These are phyloP conservation scores for Cetradonia linearis DNA, from an alignment of 495 filamentous ascomycete species.

Conservation along the genomic window DNA sequence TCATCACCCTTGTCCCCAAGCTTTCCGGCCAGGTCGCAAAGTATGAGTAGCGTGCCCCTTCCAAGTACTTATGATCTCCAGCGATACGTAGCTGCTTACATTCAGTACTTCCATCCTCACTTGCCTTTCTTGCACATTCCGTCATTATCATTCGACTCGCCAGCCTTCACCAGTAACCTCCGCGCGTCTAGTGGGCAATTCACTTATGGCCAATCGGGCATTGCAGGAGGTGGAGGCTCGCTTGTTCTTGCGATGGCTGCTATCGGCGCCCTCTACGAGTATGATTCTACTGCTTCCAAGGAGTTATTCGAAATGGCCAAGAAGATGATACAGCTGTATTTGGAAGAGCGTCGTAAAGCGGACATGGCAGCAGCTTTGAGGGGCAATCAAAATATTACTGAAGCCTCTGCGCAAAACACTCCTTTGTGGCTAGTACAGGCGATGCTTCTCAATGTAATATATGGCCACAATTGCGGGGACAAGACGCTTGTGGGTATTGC, in stretches of 20 bases:
- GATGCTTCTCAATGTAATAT: conserved; percentile 94
- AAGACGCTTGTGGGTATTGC: conserved; percentile 85
- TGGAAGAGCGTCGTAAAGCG: conserved; percentile 86
- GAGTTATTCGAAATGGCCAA: conserved; percentile 89
- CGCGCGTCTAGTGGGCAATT: conserved; percentile 43
- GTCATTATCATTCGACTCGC: conserved; percentile 80
- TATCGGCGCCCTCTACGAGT: conserved; percentile 90
- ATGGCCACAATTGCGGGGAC: conserved; percentile 91
- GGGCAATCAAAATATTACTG: conserved; percentile 47
- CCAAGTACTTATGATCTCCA: conserved; percentile 89
- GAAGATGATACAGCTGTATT: conserved; percentile 86
- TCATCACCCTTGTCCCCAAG: conserved; percentile 54
- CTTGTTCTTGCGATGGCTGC: conserved; percentile 92
- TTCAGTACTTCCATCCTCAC: conserved; percentile 92
- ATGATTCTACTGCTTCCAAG: conserved; percentile 65
- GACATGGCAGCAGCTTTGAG: conserved; percentile 73
- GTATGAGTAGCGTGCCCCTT: conserved; percentile 43
- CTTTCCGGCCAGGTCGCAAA: conserved; percentile 29
- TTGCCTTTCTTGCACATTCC: conserved; percentile 88
- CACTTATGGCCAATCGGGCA: conserved; percentile 50
- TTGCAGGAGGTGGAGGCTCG: conserved; percentile 75
- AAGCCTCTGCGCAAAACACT: conserved; percentile 64
- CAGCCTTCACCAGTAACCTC: conserved; percentile 52
- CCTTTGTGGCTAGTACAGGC: conserved; percentile 97
- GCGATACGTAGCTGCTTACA: conserved; percentile 83